Conservation (phyloP, 208 protist genomes). For the Crithidia sp. region DNA sequence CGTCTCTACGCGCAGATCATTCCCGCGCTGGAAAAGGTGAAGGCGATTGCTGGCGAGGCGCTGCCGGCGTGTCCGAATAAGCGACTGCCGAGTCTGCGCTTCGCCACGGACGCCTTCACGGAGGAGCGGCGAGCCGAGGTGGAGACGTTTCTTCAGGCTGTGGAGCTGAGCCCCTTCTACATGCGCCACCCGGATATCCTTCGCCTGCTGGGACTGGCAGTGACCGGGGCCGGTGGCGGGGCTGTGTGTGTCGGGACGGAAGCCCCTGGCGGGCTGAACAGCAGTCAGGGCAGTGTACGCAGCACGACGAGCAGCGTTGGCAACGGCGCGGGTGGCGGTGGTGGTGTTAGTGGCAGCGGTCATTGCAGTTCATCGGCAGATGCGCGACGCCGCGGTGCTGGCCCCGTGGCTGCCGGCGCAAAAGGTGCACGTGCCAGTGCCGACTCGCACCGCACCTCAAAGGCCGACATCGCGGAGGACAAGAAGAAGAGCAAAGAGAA, state of each 20-base stretch:
- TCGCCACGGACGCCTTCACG: constrained; percentile 59
- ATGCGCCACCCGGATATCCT: constrained; percentile 58
- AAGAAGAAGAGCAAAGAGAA: too few species aligned
- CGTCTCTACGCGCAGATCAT: constrained; percentile 47
- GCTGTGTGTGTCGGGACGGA: background rate
- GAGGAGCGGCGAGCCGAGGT: constrained; percentile 56
- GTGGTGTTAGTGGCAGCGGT: background rate
- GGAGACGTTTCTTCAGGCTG: constrained; percentile 40
- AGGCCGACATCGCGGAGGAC: too few species aligned
- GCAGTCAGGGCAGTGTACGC: background rate
- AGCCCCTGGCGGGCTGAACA: background rate
- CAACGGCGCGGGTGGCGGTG: background rate
- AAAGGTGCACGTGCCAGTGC: too few species aligned
- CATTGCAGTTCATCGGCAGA: background rate
- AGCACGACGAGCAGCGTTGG: background rate
- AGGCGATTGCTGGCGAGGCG: constrained; percentile 22
- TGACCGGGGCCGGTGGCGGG: constrained; percentile 14
- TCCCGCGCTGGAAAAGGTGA: constrained; percentile 39
- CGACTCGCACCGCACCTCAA: too few species aligned
- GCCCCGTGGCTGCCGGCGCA: background rate
- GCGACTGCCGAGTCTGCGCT: constrained; percentile 50
- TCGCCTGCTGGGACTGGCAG: constrained; percentile 38
- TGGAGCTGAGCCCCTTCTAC: constrained; percentile 43
- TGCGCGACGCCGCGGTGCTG: background rate
- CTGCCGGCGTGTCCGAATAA: constrained; percentile 38